phyloP scores from a whole-genome alignment of 768 basidiomycete genomes.

The Tylopilus vinaceipallidus region DNA sequence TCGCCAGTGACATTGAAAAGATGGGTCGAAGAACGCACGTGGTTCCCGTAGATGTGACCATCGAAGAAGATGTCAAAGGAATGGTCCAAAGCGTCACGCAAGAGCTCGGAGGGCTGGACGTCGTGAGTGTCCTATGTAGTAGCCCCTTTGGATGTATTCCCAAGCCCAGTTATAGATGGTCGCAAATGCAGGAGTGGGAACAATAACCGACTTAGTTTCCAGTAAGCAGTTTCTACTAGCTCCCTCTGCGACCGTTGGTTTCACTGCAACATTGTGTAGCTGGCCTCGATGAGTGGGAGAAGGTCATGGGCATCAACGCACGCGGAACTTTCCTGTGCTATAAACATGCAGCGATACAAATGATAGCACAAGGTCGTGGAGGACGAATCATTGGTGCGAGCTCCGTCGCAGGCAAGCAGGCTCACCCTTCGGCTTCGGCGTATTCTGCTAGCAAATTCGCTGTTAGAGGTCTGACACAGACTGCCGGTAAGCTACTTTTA shows the following conservation, averaged over 20 bases:
- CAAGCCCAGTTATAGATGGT: constrained; percentile 19
- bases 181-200: constrained; percentile 23
- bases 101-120: constrained; percentile 44
- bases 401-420: constrained; percentile 11
- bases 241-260: neutral
- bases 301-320: constrained; percentile 47
- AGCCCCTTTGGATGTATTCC: neutral
- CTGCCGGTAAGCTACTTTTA: constrained; percentile 29
- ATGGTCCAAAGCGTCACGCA: constrained; percentile 34
- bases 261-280: constrained; percentile 20
- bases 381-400: constrained; percentile 53
- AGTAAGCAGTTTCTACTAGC: too few relatives aligned
- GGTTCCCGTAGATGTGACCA: constrained; percentile 39
- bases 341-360: constrained; percentile 59
- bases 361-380: constrained; percentile 52
- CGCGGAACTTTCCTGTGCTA: constrained; percentile 62
- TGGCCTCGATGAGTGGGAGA: constrained; percentile 39
- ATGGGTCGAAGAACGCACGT: constrained; percentile 26
- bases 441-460: constrained; percentile 43
- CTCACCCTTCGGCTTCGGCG: neutral
- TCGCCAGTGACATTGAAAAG: constrained; percentile 29
- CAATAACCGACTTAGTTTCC: neutral
- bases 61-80: constrained; percentile 40
- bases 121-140: constrained; percentile 33
- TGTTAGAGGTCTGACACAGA: constrained; percentile 41